Base-by-base conservation (phyloP, 2,329 filamentous ascomycete genomes). In the Claviceps humidiphila region DNA sequence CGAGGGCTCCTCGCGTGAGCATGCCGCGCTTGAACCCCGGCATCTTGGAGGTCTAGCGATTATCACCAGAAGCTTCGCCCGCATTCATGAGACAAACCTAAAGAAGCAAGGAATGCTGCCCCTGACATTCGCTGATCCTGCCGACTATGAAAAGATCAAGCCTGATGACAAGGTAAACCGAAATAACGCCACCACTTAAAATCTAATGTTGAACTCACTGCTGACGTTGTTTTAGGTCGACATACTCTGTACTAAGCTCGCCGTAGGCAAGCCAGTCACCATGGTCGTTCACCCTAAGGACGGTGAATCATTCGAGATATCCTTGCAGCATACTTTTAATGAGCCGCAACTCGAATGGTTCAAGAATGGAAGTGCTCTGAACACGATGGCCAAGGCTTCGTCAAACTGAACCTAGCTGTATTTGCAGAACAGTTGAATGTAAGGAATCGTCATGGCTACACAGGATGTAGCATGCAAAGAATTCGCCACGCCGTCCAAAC, bases 31-130 rank as follows among this genome's bases (percentile, higher is more conserved):
- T 57, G 91, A 98, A 79, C 93, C 93, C 68, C 85, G 93, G 69
- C 91, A 97, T 77, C 84, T 98, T 59, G 93, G 93, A 66, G 93
- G 91, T 71, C 81, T 96, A 65, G 93, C 91, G 66, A 95, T 98
- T 77, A 94, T 98, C 69, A 90, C 86, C 67, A 85, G 89, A 68
- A 88, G 82, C 59, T 98, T 98, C 69, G 93, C 93, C 66, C 93
- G 93, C 86, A 98, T 98, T 68, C 93, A 98, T 81, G 93, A 98
- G 81, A 98, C 93, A 78, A 98, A 98, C 82, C 75, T 98, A 77
- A 98, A 98, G 88, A 98, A 98, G 85, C 93, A 98, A 82, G 93
- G 93, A 74, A 96, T 98, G 91, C 87, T 98, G 75, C 93, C 93
- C 65, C 81, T 98, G 59, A 97, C 90, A 64, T 98, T 98, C 76